Evolutionary conservation across 805 yeast species (phyloP).

Genomic region (Ogataea nonfermentans): DNA sequence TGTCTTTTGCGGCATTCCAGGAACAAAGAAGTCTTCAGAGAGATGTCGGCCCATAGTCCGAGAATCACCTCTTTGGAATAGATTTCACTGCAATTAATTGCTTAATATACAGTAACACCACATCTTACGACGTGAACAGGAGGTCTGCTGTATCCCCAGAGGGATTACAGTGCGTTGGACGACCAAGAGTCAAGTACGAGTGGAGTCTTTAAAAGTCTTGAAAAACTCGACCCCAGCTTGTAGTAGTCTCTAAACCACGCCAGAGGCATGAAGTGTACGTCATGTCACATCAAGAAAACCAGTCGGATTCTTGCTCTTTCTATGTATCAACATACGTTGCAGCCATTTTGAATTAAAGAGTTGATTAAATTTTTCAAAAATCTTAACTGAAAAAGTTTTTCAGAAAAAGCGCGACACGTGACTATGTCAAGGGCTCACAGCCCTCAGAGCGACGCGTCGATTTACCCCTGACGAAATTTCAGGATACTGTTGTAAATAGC

Average conservation of each 20-base stretch:
- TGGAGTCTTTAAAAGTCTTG: not conserved
- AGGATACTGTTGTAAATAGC: not conserved
- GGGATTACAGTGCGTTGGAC: constrained; percentile 29
- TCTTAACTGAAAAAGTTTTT: constrained; percentile 5
- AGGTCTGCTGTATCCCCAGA: constrained; percentile 26
- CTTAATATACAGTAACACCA: constrained; percentile 29
- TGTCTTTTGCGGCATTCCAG: constrained; percentile 31
- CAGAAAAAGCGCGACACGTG: constrained; percentile 5
- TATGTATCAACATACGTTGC: constrained; percentile 27
- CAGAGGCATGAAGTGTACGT: constrained; percentile 14
- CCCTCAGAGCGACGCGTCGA: constrained; percentile 9
- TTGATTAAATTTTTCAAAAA: constrained; percentile 6
- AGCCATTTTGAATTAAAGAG: constrained; percentile 25
- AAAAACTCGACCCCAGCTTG: constrained; percentile 21
- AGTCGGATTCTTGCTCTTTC: constrained; percentile 8
- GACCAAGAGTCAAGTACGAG: constrained; percentile 36
- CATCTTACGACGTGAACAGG: constrained; percentile 22
- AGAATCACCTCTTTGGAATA: constrained; percentile 34
- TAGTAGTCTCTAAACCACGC: constrained; percentile 35
- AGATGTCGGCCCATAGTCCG: constrained; percentile 9
- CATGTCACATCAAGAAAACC: constrained; percentile 14
- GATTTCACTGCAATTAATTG: constrained; percentile 27
- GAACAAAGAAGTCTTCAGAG: constrained; percentile 17
- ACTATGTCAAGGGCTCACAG: not conserved
- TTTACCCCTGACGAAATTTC: constrained; percentile 6